These are phyloP conservation scores for Vigna mungo DNA, from an alignment of 306 rosid genomes.

Conservation along the genomic window DNA sequence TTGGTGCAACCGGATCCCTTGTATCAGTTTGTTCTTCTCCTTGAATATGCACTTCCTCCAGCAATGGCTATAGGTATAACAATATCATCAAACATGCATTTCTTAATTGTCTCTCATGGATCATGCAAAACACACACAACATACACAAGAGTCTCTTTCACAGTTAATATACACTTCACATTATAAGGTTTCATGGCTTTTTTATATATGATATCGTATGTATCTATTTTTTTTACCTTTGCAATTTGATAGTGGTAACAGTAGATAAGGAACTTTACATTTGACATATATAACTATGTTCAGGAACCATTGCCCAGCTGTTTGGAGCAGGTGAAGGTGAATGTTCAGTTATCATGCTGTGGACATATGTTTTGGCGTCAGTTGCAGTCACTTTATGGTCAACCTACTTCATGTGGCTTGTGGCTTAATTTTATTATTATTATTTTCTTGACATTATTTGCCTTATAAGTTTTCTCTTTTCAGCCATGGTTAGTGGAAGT, in stretches of 20 bases:
- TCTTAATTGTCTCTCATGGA: background rate
- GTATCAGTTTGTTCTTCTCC: conserved; percentile 78
- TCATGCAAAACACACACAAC: background rate
- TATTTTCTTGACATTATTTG: background rate
- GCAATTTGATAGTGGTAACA: background rate
- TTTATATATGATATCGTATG: background rate
- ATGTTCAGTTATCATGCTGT: conserved; percentile 75
- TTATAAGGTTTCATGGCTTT: background rate
- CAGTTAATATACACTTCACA: no score
- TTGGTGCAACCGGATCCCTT: conserved; percentile 70
- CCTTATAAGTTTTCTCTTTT: background rate
- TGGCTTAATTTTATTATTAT: conserved; percentile 42
- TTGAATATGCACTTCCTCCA: conserved; percentile 84
- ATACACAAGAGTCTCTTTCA: no score
- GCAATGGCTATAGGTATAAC: conserved; percentile 74
- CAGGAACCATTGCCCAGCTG: conserved; percentile 79
- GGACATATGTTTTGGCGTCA: conserved; percentile 73
- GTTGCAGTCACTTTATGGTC: conserved; percentile 81
- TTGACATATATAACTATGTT: background rate
- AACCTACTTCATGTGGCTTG: conserved; percentile 75
- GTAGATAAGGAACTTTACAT: no score
- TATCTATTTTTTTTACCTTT: background rate
- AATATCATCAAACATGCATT: conserved; percentile 3
- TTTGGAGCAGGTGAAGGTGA: conserved; percentile 81
- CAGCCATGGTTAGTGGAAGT: background rate